Evolutionary conservation across 2,329 filamentous ascomycete genomes (phyloP), one percentile per base, ranked within the genome.

Genomic region (Cercospora brassicicola): DNA sequence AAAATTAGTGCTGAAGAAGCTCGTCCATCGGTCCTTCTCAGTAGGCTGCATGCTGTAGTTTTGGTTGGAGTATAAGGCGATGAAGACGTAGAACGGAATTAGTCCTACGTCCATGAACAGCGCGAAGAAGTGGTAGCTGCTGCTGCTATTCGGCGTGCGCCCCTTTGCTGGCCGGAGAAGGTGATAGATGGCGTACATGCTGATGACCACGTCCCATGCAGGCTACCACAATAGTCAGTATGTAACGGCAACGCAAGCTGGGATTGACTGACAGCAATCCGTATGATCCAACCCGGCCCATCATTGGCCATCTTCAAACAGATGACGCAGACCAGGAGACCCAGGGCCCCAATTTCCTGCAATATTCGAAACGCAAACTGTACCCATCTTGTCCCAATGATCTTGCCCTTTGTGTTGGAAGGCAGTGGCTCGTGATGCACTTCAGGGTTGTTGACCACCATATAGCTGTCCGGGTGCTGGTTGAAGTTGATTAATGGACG

Each of bases 111-210:
- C 94, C 51, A 91, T 86, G 53, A 93, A 81, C 10, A 87, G 84
- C 2, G 93, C 88, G 78, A 97, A 98, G 66, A 95, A 81, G 80
- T 96, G 93, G 80, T 98, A 98, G 71, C 92, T 94, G 13, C 92
- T 90, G 18, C 93, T 92, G 23, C 92, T 96, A 3, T 85, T 90
- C 0, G 94, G 89, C 0, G 93, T 89, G 62, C 93, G 88, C 55
- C 85, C 87, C 59, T 88, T 88, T 0, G 91, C 86, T 42, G 89
- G 87, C 33, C 91, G 88, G 13, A 87, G 84, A 45, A 96, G 87
- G 78, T 97, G 93, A 75, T 91, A 95, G 68, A 96, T 86, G 51
- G 87, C 91, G 79, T 98, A 98, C 18, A 76, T 75, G 15, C 87
- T 89, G 77, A 93, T 89, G 4, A 91, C 74, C 57, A 90, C 85